phyloP scores from a whole-genome alignment of 2,329 filamentous ascomycete genomes.

The Fusarium sp. region DNA sequence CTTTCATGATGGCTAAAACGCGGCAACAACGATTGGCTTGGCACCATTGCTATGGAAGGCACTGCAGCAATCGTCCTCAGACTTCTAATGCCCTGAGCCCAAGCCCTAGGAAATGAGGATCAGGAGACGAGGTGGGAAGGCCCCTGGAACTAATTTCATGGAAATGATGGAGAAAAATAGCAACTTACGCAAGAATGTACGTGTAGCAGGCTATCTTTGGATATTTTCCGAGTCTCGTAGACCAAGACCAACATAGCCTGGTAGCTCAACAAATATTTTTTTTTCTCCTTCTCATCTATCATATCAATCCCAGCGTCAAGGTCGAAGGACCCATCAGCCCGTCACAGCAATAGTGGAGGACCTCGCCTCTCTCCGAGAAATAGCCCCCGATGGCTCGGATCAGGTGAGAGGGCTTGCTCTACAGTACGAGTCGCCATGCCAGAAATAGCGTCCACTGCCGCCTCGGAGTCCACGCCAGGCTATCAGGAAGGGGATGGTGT shows the following conservation, averaged over 20 bases:
- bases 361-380: conserved; percentile 38
- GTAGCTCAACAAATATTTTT: background rate
- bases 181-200: background rate
- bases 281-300: background rate
- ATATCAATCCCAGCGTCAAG: background rate
- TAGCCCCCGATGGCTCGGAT: conserved; percentile 37
- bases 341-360: conserved; percentile 33
- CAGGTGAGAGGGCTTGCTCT: conserved; percentile 38
- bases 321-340: conserved; percentile 11
- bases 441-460: conserved; percentile 48
- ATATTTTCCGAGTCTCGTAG: background rate
- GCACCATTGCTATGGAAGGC: background rate
- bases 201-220: background rate
- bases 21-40: conserved; percentile 13
- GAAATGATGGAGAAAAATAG: background rate
- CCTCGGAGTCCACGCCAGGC: conserved; percentile 38
- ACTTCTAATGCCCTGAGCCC: background rate
- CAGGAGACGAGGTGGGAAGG: conserved; percentile 11
- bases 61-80: background rate
- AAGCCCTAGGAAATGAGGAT: conserved; percentile 11
- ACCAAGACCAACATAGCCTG: background rate
- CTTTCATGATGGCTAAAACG: conserved; percentile 9
- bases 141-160: conserved; percentile 1
- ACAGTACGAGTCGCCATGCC: conserved; percentile 35
- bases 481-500: conserved; percentile 5